Evolutionary conservation across 352 stramenopile species (phyloP), one percentile per base, ranked within the genome.

Genomic region (Phytophthora ohioensis): DNA sequence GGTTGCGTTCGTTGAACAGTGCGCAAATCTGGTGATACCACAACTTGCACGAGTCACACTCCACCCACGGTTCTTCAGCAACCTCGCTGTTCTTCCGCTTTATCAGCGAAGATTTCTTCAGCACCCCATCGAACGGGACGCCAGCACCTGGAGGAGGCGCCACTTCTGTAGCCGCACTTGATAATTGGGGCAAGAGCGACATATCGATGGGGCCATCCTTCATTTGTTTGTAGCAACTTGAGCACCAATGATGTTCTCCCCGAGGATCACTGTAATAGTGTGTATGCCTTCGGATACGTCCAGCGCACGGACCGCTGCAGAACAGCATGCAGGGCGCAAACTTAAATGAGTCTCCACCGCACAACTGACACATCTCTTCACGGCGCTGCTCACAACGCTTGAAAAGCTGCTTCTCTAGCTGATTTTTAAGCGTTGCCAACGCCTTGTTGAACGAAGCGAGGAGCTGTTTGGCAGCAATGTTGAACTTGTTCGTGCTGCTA

Each of bases 21-120:
- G 96, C 97, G 78, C 98, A 99, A 69, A 99, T 99, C 67, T 99
- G 97, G 79, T 99, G 98, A 47, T 99, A 98, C 98, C 98, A 99
- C 34, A 98, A 75, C 55, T 99, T 98, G 76, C 98, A 99, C 30
- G 89, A 92, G 68, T 99, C 97, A 76, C 98, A 99, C 65, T 98
- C 92, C 4, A 99, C 97, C 98, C 98, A 99, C 58, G 92, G 89
- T 72, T 99, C 97, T 81, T 98, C 95, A 4, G 97, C 94, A 1
- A 98, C 90, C 72, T 99, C 97, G 66, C 98, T 98, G 78, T 99
- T 99, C 76, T 99, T 99, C 46, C 98, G 98, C 74, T 99, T 99
- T 13, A 97, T 67, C 3, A 99, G 73, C 9, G 97, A 94, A 47
- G 89, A 88, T 68, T 99, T 99, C 48, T 91, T 92, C 36, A 99